phyloP scores from a whole-genome alignment of 2,329 filamentous ascomycete species.

The Phaeosphaeria sp. region DNA sequence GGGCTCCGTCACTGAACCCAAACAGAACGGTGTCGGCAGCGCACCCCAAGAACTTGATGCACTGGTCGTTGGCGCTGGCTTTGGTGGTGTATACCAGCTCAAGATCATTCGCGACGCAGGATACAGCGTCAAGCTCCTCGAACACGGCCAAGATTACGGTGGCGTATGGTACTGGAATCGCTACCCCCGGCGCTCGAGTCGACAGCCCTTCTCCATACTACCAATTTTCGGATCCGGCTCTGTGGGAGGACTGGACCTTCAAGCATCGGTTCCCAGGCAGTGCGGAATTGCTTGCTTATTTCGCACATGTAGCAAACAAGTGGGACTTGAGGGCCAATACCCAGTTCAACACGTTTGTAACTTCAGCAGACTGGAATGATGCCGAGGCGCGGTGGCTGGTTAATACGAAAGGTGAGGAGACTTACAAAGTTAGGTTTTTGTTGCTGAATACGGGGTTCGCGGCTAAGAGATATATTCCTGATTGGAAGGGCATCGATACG shows the following conservation, averaged over 20 bases:
- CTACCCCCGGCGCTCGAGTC: constrained; percentile 39
- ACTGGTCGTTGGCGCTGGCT: constrained; percentile 33
- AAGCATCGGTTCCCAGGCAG: constrained; percentile 27
- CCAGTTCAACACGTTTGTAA: constrained; percentile 53
- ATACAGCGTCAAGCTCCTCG: constrained; percentile 29
- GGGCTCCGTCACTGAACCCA: not conserved
- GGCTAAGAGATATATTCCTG: constrained; percentile 53
- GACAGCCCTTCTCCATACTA: constrained; percentile 29
- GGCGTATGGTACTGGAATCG: constrained; percentile 38
- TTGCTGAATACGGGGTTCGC: constrained; percentile 57
- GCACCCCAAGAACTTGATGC: not conserved
- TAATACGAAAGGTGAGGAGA: constrained; percentile 49
- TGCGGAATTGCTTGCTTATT: constrained; percentile 27
- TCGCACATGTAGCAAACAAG: constrained; percentile 23
- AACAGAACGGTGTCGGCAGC: not conserved
- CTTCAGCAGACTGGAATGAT: constrained; percentile 51
- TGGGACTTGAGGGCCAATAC: constrained; percentile 30
- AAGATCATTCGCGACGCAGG: constrained; percentile 31
- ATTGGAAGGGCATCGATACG: constrained; percentile 43
- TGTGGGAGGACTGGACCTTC: constrained; percentile 28
- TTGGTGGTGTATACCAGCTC: constrained; percentile 36
- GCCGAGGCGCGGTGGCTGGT: constrained; percentile 52
- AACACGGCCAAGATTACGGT: constrained; percentile 23
- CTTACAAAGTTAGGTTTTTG: constrained; percentile 53
- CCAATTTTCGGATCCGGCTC: constrained; percentile 25